Conservation (phyloP, 768 basidiomycete species). For the Rhodotorula diobovata region DNA sequence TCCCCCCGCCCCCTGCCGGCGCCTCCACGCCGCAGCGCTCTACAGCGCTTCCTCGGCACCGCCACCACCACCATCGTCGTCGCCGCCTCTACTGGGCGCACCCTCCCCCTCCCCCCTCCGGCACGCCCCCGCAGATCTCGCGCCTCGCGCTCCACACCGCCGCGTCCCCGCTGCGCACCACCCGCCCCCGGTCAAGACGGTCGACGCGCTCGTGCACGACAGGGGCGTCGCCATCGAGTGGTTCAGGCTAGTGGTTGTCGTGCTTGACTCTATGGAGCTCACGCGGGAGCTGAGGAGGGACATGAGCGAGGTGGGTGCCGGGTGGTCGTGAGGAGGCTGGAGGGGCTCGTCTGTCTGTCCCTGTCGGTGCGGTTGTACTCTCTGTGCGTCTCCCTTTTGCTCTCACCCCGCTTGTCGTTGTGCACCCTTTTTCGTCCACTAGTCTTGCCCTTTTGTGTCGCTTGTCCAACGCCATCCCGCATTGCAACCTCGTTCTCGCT, state of each 20-base stretch:
- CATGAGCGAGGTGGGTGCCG: background rate
- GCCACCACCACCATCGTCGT: background rate
- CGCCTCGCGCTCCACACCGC: background rate
- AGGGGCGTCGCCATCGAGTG: background rate
- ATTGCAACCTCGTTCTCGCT: background rate
- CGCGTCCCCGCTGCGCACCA: background rate
- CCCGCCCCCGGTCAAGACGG: background rate
- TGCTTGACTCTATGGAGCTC: background rate
- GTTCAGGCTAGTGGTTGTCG: background rate
- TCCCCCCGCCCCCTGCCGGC: no score
- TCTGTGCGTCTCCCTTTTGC: no score
- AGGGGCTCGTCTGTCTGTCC: background rate
- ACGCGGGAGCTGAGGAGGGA: conserved; percentile 16
- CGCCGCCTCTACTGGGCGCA: background rate
- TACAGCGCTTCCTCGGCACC: background rate
- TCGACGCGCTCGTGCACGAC: conserved; percentile 4
- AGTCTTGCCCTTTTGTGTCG: background rate
- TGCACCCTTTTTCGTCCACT: background rate
- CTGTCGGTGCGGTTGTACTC: background rate
- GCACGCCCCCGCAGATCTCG: background rate
- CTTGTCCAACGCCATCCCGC: background rate
- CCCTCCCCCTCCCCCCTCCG: background rate
- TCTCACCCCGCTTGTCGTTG: background rate
- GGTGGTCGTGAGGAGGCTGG: background rate
- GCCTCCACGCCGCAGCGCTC: background rate